Conservation (phyloP, 1,284 basidiomycete species). For the Clitocybe nebularis region DNA sequence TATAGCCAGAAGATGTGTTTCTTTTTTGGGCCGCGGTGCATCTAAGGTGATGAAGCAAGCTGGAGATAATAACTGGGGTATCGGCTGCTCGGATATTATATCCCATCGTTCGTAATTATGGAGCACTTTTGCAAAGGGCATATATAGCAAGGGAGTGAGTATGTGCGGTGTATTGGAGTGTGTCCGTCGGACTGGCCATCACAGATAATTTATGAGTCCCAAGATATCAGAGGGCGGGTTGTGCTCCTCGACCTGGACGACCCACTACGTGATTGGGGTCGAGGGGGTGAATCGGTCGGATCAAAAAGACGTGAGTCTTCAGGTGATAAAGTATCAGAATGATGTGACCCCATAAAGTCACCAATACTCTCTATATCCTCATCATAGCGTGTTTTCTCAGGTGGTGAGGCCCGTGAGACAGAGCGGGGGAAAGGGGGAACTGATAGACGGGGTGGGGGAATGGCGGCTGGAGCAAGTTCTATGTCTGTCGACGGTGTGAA, state of each 20-base stretch:
- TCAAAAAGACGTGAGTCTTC: conserved; percentile 17
- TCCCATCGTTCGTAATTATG: conserved; percentile 1
- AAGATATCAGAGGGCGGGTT: conserved; percentile 16
- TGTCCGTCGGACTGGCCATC: too few relatives aligned
- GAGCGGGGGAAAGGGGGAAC: conserved; percentile 15
- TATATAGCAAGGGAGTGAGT: background rate
- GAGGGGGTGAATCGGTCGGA: conserved; percentile 14
- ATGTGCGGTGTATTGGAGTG: conserved; percentile 4
- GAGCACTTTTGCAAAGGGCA: background rate
- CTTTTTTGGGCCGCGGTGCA: too few relatives aligned
- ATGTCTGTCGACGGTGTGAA: conserved; percentile 54
- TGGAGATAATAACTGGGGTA: background rate
- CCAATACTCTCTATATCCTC: conserved; percentile 27
- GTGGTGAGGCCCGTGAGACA: conserved; percentile 24
- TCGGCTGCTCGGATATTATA: conserved; percentile 1
- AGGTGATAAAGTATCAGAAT: conserved; percentile 9
- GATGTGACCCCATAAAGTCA: conserved; percentile 11
- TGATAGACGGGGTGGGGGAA: conserved; percentile 11
- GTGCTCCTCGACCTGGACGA: conserved; percentile 19
- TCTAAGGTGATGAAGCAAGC: background rate
- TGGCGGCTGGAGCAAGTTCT: conserved; percentile 34
- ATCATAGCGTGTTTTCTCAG: conserved; percentile 28
- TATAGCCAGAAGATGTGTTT: too few relatives aligned
- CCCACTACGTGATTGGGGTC: conserved; percentile 16
- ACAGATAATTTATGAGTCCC: conserved; percentile 14